phyloP scores from a whole-genome alignment of 2,329 filamentous ascomycete genomes.

The Lachnellula willkommii region DNA sequence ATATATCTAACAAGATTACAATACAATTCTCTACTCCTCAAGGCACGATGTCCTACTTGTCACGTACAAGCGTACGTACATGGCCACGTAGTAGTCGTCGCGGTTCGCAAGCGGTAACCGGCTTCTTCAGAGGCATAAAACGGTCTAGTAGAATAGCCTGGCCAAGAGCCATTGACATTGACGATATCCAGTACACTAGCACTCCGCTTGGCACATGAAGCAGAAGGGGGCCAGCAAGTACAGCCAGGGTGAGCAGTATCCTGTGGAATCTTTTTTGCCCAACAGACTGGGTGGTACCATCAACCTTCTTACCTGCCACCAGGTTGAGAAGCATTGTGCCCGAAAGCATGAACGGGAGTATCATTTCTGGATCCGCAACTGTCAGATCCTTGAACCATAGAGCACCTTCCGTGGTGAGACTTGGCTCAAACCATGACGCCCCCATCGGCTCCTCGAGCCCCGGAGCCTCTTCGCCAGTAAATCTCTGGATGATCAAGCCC shows the following conservation, averaged over 20 bases:
- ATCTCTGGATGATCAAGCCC: slow-evolving; percentile 29
- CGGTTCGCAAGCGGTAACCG: slow-evolving; percentile 30
- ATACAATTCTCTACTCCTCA: neutral
- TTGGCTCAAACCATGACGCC: slow-evolving; percentile 13
- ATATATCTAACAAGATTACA: too few species aligned
- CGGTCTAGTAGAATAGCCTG: slow-evolving; percentile 37
- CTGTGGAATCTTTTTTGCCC: slow-evolving; percentile 26
- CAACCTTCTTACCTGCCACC: slow-evolving; percentile 8
- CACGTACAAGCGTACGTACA: slow-evolving; percentile 30
- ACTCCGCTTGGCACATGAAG: slow-evolving; percentile 40
- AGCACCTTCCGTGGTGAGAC: slow-evolving; percentile 50
- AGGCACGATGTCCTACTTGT: slow-evolving; percentile 41
- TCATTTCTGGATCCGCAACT: slow-evolving; percentile 44
- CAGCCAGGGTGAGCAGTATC: slow-evolving; percentile 34
- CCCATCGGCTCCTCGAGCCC: neutral
- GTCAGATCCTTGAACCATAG: slow-evolving; percentile 57
- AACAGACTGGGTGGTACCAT: too few species aligned
- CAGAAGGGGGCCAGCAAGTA: slow-evolving; percentile 36
- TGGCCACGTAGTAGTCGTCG: slow-evolving; percentile 14
- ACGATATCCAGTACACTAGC: slow-evolving; percentile 46
- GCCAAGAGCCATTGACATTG: slow-evolving; percentile 36
- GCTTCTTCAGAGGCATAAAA: slow-evolving; percentile 34
- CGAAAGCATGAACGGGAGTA: slow-evolving; percentile 45
- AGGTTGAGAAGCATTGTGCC: slow-evolving; percentile 45
- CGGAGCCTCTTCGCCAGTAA: neutral